Percentiles rank a stretch among this genome's conserved stretches.
Conservation (phyloP, 1,284 basidiomycete species). For the Rhodotorula glutinis region DNA sequence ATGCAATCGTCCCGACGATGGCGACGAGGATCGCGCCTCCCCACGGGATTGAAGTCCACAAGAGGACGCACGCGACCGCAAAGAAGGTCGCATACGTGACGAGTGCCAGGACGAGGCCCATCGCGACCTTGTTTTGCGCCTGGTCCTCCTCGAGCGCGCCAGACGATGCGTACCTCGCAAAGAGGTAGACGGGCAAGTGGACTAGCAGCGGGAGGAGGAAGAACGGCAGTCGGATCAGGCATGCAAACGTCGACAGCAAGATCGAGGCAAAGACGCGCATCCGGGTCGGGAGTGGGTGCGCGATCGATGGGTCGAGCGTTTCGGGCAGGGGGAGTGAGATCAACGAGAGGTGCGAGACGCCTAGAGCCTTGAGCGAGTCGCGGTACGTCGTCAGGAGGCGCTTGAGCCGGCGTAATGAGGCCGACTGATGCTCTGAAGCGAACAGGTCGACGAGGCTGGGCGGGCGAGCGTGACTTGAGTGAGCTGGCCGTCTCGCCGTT, state of each 20-base stretch:
- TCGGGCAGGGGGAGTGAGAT: slow-evolving; percentile 69
- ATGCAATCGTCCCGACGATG: slow-evolving; percentile 49
- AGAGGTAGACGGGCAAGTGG: slow-evolving; percentile 76
- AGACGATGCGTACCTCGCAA: slow-evolving; percentile 60
- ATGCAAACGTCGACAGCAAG: slow-evolving; percentile 68
- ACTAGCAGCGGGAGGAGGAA: slow-evolving; percentile 74
- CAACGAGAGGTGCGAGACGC: slow-evolving; percentile 76
- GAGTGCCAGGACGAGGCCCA: slow-evolving; percentile 70
- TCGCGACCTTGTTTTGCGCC: slow-evolving; percentile 81
- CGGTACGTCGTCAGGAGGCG: slow-evolving; percentile 77
- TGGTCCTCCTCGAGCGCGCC: slow-evolving; percentile 68
- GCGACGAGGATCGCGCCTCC: slow-evolving; percentile 51
- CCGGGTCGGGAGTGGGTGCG: slow-evolving; percentile 70
- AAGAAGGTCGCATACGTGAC: slow-evolving; percentile 77
- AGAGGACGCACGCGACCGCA: slow-evolving; percentile 73
- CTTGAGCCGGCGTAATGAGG: slow-evolving; percentile 52
- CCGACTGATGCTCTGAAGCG: slow-evolving; percentile 36
- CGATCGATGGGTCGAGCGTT: slow-evolving; percentile 67
- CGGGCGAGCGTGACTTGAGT: too few relatives aligned
- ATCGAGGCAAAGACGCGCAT: slow-evolving; percentile 73
- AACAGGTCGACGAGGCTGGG: slow-evolving; percentile 40
- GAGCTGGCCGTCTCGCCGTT: too few relatives aligned
- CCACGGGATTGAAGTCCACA: slow-evolving; percentile 61
- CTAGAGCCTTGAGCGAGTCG: slow-evolving; percentile 74
- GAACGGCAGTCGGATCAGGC: slow-evolving; percentile 72